Evolutionary conservation across 1,139 yeast genomes (phyloP), one percentile per base, ranked within the genome.

Genomic region (Schizosaccharomyces versatilis): DNA sequence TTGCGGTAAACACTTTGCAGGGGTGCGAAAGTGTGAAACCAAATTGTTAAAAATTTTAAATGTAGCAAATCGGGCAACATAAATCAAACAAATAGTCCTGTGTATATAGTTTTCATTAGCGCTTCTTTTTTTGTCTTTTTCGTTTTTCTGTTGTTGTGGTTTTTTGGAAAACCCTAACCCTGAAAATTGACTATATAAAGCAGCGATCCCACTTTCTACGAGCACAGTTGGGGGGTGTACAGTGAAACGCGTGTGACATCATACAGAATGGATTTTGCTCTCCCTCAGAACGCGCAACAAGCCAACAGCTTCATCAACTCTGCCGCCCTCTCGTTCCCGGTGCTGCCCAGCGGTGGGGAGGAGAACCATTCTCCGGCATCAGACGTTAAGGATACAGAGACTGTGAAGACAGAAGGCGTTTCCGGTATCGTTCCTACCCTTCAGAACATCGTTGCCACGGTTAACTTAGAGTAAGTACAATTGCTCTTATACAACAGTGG

Each of bases 381-480:
- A 8, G 49, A 44, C 32, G 19, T 36, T 14, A 36, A 36, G 19
- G 49, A 44, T 6, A 14, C 49, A 44, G 49, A 44, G 32, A 36
- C 32, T 14, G 36, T 36, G 38, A 44, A 44, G 38, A 44, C 36
- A 19, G 49, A 44, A 8, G 49, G 49, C 6, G 80, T 88, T 1
- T 84, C 95, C 0, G 97, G 97, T 52, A 88, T 88, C 58, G 95
- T 90, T 9, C 98, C 98, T 49, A 88, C 97, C 0, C 73, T 88
- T 62, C 97, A 88, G 69, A 88, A 90, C 73, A 93, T 90, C 57
- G 99, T 90, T 54, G 98, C 99, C 41, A 90, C 99, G 0, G 98
- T 90, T 58, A 90, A 93, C 66, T 74, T 90, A 68, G 98, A 90
- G 52, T 49, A 49, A 49, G 52, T 49, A 19, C 32, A 24, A 3